Evolutionary conservation across 495 filamentous ascomycete genomes (phyloP).

Genomic region (Xylaria scruposa): DNA sequence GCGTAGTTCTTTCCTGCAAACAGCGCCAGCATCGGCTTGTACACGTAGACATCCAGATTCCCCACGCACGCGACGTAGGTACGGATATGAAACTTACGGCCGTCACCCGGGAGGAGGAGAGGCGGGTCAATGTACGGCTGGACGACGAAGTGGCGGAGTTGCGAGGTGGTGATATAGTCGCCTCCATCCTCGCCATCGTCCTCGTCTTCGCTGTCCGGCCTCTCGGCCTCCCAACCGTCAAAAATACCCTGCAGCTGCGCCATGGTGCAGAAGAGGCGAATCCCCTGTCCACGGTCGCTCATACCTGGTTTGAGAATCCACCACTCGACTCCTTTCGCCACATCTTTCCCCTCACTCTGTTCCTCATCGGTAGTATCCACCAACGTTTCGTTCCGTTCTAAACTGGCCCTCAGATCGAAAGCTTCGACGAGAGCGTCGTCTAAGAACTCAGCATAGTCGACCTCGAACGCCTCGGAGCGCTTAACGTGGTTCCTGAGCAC

Average conservation of each 20-base stretch:
- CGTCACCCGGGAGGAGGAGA: slow-evolving; percentile 71
- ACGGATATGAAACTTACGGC: slow-evolving; percentile 92
- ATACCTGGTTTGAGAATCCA: slow-evolving; percentile 98
- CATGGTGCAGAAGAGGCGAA: slow-evolving; percentile 83
- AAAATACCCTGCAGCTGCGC: slow-evolving; percentile 83
- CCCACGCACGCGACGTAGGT: slow-evolving; percentile 86
- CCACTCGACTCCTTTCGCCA: slow-evolving; percentile 65
- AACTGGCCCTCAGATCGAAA: slow-evolving; percentile 80
- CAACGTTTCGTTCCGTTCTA: slow-evolving; percentile 66
- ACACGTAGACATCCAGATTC: slow-evolving; percentile 81
- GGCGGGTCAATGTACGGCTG: slow-evolving; percentile 96
- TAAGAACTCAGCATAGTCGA: slow-evolving; percentile 96
- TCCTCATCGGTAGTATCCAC: neutral
- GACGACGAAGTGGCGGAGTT: slow-evolving; percentile 93
- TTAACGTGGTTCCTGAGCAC: slow-evolving; percentile 72
- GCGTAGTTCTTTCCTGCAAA: slow-evolving; percentile 78
- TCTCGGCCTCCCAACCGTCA: slow-evolving; percentile 77
- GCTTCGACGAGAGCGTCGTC: slow-evolving; percentile 91
- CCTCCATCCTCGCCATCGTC: slow-evolving; percentile 41
- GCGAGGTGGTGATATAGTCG: slow-evolving; percentile 78
- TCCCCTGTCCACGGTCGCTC: slow-evolving; percentile 95
- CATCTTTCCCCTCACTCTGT: neutral
- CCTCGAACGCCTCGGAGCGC: slow-evolving; percentile 79
- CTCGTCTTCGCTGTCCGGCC: slow-evolving; percentile 68
- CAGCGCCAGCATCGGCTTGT: slow-evolving; percentile 87